Conservation (phyloP, 2,329 filamentous ascomycete genomes). For the Chaetomiaceae sp. region DNA sequence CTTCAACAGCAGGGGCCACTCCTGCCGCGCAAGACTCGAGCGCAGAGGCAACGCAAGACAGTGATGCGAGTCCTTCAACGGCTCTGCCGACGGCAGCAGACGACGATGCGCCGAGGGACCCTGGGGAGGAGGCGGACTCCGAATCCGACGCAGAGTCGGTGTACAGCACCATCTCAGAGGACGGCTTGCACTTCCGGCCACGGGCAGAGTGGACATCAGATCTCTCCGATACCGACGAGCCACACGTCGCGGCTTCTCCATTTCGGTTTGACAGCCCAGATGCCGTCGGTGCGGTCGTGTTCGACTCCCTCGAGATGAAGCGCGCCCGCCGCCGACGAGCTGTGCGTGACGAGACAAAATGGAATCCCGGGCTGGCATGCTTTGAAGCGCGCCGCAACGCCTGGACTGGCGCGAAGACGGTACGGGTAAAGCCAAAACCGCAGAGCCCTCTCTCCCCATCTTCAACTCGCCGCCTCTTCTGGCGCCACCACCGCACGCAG, state of each 20-base stretch:
- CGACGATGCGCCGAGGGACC: constrained; percentile 27
- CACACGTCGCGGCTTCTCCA: constrained; percentile 33
- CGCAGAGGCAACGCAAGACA: not conserved
- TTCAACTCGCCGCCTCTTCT: constrained; percentile 47
- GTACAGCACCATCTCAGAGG: constrained; percentile 55
- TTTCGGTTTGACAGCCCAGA: constrained; percentile 50
- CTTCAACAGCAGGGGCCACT: constrained; percentile 1
- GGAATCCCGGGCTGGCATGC: constrained; percentile 78
- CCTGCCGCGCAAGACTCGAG: not conserved
- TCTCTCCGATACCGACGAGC: constrained; percentile 45
- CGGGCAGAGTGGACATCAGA: constrained; percentile 56
- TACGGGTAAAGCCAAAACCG: constrained; percentile 48
- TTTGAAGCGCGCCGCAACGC: constrained; percentile 73
- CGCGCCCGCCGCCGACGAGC: constrained; percentile 53
- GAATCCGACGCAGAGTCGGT: constrained; percentile 45
- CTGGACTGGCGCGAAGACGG: constrained; percentile 74
- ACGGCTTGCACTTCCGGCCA: constrained; percentile 45
- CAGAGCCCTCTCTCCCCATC: constrained; percentile 36
- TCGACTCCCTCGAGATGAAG: constrained; percentile 42
- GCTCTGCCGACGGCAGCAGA: constrained; percentile 10
- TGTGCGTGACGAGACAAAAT: constrained; percentile 60
- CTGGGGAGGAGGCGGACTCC: constrained; percentile 38
- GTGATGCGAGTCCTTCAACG: constrained; percentile 7
- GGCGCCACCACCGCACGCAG: constrained; percentile 41
- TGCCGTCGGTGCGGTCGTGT: constrained; percentile 40